Conservation (phyloP, 2,329 filamentous ascomycete genomes). For the Blastomyces silverae region DNA sequence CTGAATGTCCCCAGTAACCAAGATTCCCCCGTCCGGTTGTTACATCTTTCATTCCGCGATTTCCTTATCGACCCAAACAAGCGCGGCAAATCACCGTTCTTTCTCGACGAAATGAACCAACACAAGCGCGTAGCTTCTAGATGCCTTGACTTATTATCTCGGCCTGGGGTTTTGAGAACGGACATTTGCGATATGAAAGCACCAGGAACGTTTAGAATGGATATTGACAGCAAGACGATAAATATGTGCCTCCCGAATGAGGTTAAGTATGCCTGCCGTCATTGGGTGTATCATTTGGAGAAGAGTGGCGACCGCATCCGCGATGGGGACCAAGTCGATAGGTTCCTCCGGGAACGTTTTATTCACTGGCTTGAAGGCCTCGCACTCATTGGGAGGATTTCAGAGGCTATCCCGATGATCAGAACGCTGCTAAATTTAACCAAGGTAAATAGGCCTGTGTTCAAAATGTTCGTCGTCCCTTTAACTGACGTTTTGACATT, state of each 20-base stretch:
- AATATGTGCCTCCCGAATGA: background rate
- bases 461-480: background rate
- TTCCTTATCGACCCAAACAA: slow-evolving; percentile 26
- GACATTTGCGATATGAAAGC: slow-evolving; percentile 22
- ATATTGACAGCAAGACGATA: slow-evolving; percentile 2
- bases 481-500: background rate
- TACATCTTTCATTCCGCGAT: slow-evolving; percentile 32
- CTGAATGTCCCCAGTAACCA: slow-evolving; percentile 19
- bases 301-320: background rate
- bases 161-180: slow-evolving; percentile 17
- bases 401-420: background rate
- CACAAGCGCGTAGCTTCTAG: slow-evolving; percentile 18
- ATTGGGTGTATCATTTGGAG: slow-evolving; percentile 6
- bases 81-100: slow-evolving; percentile 21
- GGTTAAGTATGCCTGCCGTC: slow-evolving; percentile 5
- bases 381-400: slow-evolving; percentile 28
- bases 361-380: slow-evolving; percentile 19
- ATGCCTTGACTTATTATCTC: slow-evolving; percentile 20
- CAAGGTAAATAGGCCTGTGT: background rate
- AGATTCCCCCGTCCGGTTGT: slow-evolving; percentile 20
- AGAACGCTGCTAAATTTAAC: background rate
- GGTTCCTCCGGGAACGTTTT: slow-evolving; percentile 15
- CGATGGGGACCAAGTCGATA: slow-evolving; percentile 5
- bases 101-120: slow-evolving; percentile 20
- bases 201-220: slow-evolving; percentile 16